A percentile compares a stretch with the other conserved stretches of the same genome.
These are phyloP conservation scores for Blastobotrys ciferrii DNA, from an alignment of 1,139 yeast species.

Conservation along the genomic window DNA sequence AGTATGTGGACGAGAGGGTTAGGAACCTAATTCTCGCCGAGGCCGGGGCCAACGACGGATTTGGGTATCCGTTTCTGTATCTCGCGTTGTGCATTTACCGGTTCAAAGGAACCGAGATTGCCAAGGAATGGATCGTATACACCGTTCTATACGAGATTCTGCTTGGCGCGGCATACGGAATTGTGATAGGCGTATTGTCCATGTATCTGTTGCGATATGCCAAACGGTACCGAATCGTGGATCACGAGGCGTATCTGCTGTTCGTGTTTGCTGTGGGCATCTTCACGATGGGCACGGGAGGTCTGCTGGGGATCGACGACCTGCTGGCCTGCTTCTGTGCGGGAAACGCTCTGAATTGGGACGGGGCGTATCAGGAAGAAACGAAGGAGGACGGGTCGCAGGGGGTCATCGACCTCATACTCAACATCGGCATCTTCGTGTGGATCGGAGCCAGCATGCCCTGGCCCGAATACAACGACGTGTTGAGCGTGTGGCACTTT, in stretches of 20 bases:
- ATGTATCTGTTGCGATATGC: slow-evolving; percentile 32
- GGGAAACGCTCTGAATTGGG: slow-evolving; percentile 36
- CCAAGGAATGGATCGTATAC: slow-evolving; percentile 39
- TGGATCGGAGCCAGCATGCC: slow-evolving; percentile 42
- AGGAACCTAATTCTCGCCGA: slow-evolving; percentile 40
- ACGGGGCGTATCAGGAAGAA: slow-evolving; percentile 37
- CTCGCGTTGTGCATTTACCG: slow-evolving; percentile 37
- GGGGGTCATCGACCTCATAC: slow-evolving; percentile 35
- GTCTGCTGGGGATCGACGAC: slow-evolving; percentile 42
- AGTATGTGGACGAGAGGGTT: slow-evolving; percentile 34
- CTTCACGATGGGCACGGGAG: slow-evolving; percentile 55
- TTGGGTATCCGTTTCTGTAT: slow-evolving; percentile 43
- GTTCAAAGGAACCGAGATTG: slow-evolving; percentile 32
- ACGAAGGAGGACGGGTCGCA: slow-evolving; percentile 35
- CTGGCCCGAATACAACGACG: slow-evolving; percentile 33
- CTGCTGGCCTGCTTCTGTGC: slow-evolving; percentile 40
- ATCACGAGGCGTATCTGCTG: slow-evolving; percentile 64
- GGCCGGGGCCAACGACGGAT: slow-evolving; percentile 44
- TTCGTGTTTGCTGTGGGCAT: slow-evolving; percentile 69
- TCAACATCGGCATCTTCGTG: slow-evolving; percentile 38
- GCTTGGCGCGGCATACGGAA: slow-evolving; percentile 38
- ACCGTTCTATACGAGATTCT: slow-evolving; percentile 39
- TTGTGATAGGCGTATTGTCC: slow-evolving; percentile 35
- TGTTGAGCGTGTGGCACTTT: slow-evolving; percentile 36
- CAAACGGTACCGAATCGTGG: slow-evolving; percentile 29